These are phyloP conservation scores for Colletotrichum costaricense DNA, from an alignment of 2,329 filamentous ascomycete species.

Conservation along the genomic window DNA sequence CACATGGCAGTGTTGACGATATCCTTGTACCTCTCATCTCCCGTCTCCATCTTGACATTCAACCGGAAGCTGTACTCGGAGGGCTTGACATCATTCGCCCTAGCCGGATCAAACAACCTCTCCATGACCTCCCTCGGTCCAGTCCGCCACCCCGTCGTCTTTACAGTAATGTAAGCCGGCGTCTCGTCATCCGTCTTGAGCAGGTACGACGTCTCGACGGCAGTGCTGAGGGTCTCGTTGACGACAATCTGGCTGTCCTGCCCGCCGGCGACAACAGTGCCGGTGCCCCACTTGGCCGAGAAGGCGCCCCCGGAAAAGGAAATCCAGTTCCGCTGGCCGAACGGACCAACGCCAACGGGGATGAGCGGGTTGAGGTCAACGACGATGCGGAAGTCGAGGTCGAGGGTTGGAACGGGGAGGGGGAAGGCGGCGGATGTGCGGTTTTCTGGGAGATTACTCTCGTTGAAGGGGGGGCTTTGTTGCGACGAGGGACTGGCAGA, in stretches of 20 bases:
- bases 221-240: slow-evolving; percentile 40
- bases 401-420: slow-evolving; percentile 58
- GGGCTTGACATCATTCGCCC: slow-evolving; percentile 52
- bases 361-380: slow-evolving; percentile 57
- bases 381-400: slow-evolving; percentile 63
- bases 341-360: slow-evolving; percentile 52
- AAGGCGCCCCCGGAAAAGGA: slow-evolving; percentile 59
- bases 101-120: slow-evolving; percentile 49
- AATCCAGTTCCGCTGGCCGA: slow-evolving; percentile 59
- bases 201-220: slow-evolving; percentile 61
- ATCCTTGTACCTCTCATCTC: slow-evolving; percentile 60
- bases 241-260: slow-evolving; percentile 50
- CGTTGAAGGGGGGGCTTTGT: slow-evolving; percentile 11
- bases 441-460: slow-evolving; percentile 42
- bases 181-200: slow-evolving; percentile 59
- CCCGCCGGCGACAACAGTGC: slow-evolving; percentile 54
- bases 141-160: slow-evolving; percentile 59
- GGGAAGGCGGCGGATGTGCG: slow-evolving; percentile 54
- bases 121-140: slow-evolving; percentile 58
- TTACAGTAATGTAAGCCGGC: slow-evolving; percentile 47
- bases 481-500: neutral
- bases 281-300: slow-evolving; percentile 61
- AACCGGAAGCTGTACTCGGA: slow-evolving; percentile 60
- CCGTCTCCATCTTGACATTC: slow-evolving; percentile 61
- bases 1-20: slow-evolving; percentile 62